Evolutionary conservation across 495 filamentous ascomycete genomes (phyloP).

Genomic region (Cladorrhinum samala): DNA sequence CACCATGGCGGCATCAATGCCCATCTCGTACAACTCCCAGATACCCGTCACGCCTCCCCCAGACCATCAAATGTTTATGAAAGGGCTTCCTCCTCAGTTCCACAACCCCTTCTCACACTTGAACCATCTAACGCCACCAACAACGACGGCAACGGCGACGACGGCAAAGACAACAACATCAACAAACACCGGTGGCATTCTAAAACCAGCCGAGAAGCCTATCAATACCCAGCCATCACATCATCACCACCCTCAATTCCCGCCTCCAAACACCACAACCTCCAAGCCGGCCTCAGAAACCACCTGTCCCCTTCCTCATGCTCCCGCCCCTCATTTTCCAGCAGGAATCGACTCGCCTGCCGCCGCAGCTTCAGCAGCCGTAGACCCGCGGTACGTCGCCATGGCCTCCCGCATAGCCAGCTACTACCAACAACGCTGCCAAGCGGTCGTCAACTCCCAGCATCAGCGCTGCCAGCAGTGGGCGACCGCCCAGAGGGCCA

Average conservation of each 20-base stretch:
- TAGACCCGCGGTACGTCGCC: slow-evolving; percentile 28
- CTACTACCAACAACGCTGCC: slow-evolving; percentile 35
- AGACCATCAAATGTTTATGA: slow-evolving; percentile 24
- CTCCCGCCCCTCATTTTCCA: neutral
- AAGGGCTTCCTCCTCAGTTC: slow-evolving; percentile 10
- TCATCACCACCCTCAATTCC: neutral
- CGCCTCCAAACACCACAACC: neutral
- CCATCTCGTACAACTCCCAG: slow-evolving; percentile 20
- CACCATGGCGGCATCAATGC: slow-evolving; percentile 23
- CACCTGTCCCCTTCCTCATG: neutral
- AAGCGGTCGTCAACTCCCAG: slow-evolving; percentile 30
- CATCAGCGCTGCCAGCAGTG: slow-evolving; percentile 34
- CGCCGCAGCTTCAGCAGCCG: neutral
- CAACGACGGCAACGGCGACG: neutral
- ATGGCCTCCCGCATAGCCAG: slow-evolving; percentile 34
- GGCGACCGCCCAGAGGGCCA: slow-evolving; percentile 28
- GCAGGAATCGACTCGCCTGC: neutral
- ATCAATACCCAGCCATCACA: neutral
- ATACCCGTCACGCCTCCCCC: slow-evolving; percentile 26
- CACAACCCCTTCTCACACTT: slow-evolving; percentile 3
- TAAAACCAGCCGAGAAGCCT: neutral
- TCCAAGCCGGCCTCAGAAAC: neutral
- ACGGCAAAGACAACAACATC: neutral
- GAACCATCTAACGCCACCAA: slow-evolving; percentile 4
- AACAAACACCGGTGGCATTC: slow-evolving; percentile 1